phyloP scores from a whole-genome alignment of 345 rosid species.

The Erysimum cheiranthoides region DNA sequence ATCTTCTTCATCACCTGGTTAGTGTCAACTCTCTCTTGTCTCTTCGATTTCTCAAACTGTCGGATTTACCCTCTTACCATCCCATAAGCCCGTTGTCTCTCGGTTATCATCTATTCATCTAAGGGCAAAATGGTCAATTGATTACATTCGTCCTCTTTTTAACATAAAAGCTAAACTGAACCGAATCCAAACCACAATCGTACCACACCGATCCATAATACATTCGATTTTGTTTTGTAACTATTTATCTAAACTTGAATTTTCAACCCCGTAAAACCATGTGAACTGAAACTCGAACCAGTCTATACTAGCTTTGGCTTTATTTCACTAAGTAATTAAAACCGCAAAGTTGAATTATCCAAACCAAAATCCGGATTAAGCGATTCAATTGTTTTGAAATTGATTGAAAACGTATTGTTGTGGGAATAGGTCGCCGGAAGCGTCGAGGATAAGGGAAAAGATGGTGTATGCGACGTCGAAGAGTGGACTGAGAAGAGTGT shows the following conservation, averaged over 20 bases:
- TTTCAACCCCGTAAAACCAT: neutral
- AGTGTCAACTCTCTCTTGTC: slow-evolving; percentile 28
- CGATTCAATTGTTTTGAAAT: neutral
- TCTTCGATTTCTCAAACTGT: neutral
- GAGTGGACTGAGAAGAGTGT: slow-evolving; percentile 76
- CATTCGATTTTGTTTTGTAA: neutral
- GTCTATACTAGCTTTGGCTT: neutral
- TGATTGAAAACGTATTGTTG: neutral
- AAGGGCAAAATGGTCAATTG: neutral
- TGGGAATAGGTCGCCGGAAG: slow-evolving; percentile 71
- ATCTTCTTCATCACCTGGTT: slow-evolving; percentile 98
- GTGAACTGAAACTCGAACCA: neutral
- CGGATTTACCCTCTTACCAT: slow-evolving; percentile 7
- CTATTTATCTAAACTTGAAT: neutral
- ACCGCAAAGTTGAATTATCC: too few relatives aligned
- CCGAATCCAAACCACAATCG: neutral
- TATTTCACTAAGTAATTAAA: too few relatives aligned
- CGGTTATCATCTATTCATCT: neutral
- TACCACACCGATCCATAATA: neutral
- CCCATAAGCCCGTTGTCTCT: too few relatives aligned
- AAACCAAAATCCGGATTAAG: too few relatives aligned
- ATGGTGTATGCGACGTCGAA: slow-evolving; percentile 92
- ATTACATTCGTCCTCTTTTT: neutral
- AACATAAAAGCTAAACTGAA: neutral
- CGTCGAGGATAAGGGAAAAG: slow-evolving; percentile 86